Base-by-base conservation (phyloP, 129 eudicot genomes). In the Smallanthus sonchifolius region DNA sequence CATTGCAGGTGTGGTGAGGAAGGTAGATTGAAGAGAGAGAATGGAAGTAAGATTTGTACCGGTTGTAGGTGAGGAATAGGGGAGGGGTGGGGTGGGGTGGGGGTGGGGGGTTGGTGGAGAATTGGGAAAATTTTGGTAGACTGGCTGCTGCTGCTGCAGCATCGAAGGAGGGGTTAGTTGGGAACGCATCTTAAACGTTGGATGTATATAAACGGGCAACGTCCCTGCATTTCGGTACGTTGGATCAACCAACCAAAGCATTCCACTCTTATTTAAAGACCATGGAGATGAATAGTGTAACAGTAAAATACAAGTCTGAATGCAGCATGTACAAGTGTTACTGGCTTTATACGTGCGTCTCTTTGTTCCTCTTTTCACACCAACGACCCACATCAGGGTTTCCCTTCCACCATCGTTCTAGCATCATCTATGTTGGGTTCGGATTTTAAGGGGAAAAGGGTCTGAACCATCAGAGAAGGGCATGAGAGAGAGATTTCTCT, bases 121-220 rank as follows among this genome's bases (percentile, higher is more conserved):
- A 42, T 73, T 60, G 77, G 20, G 44, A 62, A 43, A 52, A 8
- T 2, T 62, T 74, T 51, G 75, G 69, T 39, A 66, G 39, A 44
- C 36, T 17, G 7, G 39, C 35, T 3, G 34, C 11, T 10, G 10
- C 16, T 0, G 20, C 9, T 54, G 51, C 37, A 39, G 40, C 68
- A 39, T 56, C 56, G 36, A 45, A 69, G 10, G 28, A 24, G 54
- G 71, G 82, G 72, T 70, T 78, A 6, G 82, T 78, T 78, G 82
- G 76, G 72, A 78, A 24, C 34, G 5, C 2, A 78, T 78, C 24
- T 51, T 51, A 57, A 28, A 61, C 77, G 82, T 78, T 62, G 55
- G 49, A 78, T 78, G 4, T 16, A 28, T 28, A 34, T 13, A 13
- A 35, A 2, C 30, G n/a, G 4, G 2, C 66, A 76, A n/a, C 67